These are phyloP conservation scores for Garcia nutans DNA, from an alignment of 345 rosid species.

Conservation along the genomic window DNA sequence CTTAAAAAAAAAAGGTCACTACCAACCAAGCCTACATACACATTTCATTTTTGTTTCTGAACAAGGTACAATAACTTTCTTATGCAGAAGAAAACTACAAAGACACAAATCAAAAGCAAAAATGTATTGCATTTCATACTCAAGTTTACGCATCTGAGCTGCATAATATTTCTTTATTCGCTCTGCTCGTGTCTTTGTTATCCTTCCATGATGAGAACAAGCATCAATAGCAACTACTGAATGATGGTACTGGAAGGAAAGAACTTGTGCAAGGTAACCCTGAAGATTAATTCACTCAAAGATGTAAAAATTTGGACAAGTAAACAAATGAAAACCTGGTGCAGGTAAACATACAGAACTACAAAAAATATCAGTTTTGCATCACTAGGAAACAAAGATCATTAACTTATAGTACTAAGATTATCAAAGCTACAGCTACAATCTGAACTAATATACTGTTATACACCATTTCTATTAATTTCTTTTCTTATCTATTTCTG, in stretches of 20 bases:
- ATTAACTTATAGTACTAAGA: background rate
- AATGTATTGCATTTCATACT: conserved; percentile 39
- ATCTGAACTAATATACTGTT: too few relatives aligned
- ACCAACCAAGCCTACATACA: background rate
- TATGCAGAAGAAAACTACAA: background rate
- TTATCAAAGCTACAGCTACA: too few relatives aligned
- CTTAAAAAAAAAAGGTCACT: too few relatives aligned
- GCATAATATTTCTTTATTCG: conserved; percentile 76
- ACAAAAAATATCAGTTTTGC: background rate
- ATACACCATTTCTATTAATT: too few relatives aligned
- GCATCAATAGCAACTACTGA: conserved; percentile 90
- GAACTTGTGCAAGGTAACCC: conserved; percentile 96
- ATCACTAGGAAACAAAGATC: background rate
- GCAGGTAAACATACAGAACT: background rate
- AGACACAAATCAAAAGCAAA: background rate
- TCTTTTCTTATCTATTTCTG: too few relatives aligned
- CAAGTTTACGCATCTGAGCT: conserved; percentile 66
- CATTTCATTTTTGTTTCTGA: background rate
- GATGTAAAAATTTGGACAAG: conserved; percentile 1
- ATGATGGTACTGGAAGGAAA: conserved; percentile 74
- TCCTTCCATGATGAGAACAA: conserved; percentile 74
- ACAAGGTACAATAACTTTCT: background rate
- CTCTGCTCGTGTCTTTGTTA: conserved; percentile 77
- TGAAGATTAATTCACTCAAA: conserved; percentile 30
- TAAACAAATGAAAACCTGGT: background rate